Evolutionary conservation across 2,329 filamentous ascomycete genomes (phyloP).

Genomic region (Hypoxylon sp.): DNA sequence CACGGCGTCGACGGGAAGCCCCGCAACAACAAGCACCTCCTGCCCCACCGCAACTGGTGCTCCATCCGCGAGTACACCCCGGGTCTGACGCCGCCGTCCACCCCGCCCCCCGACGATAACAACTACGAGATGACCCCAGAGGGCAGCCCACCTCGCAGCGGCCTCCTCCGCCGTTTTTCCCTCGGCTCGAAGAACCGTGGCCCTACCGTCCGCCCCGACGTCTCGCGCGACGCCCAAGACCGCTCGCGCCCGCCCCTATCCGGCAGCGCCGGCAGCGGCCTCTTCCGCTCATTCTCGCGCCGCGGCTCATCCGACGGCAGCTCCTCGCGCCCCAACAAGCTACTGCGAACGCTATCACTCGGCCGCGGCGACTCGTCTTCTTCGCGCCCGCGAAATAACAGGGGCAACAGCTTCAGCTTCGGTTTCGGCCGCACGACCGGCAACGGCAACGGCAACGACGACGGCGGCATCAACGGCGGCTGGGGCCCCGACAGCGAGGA

Average conservation of each 20-base stretch:
- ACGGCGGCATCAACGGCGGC: constrained; percentile 67
- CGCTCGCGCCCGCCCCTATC: constrained; percentile 63
- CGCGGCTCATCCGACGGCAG: constrained; percentile 54
- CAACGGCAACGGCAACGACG: constrained; percentile 57
- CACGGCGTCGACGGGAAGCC: constrained; percentile 89
- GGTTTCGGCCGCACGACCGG: constrained; percentile 55
- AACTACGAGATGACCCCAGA: constrained; percentile 56
- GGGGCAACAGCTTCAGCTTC: constrained; percentile 52
- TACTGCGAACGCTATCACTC: constrained; percentile 71
- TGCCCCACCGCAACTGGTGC: constrained; percentile 96
- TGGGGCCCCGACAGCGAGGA: constrained; percentile 62
- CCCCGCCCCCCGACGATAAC: constrained; percentile 69
- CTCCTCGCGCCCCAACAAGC: constrained; percentile 53
- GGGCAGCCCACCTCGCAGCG: constrained; percentile 52
- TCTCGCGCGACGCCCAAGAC: constrained; percentile 53
- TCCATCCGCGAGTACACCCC: constrained; percentile 88
- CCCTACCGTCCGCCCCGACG: constrained; percentile 54
- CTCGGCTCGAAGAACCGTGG: constrained; percentile 59
- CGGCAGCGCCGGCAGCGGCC: constrained; percentile 53
- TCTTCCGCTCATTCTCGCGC: constrained; percentile 61
- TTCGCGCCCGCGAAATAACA: constrained; percentile 51
- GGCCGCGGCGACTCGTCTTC: constrained; percentile 62
- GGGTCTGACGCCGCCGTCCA: constrained; percentile 77
- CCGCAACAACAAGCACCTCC: constrained; percentile 88
- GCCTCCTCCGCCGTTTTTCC: constrained; percentile 59